Conservation (phyloP, 2,329 filamentous ascomycete genomes). For the Cephalotrichum gorgonifer region DNA sequence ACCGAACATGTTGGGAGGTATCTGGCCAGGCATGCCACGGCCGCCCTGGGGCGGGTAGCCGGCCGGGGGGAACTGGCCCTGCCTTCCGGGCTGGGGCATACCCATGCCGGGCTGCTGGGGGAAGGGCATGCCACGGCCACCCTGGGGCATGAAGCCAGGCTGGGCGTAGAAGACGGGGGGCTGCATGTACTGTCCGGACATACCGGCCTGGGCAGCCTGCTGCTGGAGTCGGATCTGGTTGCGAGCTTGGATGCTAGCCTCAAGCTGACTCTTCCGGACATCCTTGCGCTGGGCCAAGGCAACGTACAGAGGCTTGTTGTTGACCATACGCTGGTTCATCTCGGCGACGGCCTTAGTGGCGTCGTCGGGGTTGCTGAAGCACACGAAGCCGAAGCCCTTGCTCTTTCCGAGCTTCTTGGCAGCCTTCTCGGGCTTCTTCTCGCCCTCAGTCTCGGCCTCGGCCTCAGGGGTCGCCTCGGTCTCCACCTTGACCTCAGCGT, state of each 20-base stretch:
- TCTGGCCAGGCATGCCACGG: slow-evolving; percentile 78
- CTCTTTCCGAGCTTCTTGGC: slow-evolving; percentile 82
- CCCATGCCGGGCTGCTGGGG: slow-evolving; percentile 51
- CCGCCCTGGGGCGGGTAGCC: slow-evolving; percentile 79
- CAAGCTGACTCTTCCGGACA: slow-evolving; percentile 97
- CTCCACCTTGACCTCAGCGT: slow-evolving; percentile 26
- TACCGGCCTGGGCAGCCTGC: slow-evolving; percentile 78
- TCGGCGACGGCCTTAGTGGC: slow-evolving; percentile 98
- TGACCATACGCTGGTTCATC: slow-evolving; percentile 99
- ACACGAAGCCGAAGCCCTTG: slow-evolving; percentile 99
- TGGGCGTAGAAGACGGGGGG: slow-evolving; percentile 87
- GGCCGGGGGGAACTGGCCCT: slow-evolving; percentile 74
- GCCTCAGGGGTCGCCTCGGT: slow-evolving; percentile 36
- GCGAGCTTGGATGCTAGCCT: slow-evolving; percentile 97
- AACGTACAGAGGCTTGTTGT: slow-evolving; percentile 93
- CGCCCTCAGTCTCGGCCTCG: slow-evolving; percentile 33
- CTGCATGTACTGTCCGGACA: slow-evolving; percentile 82
- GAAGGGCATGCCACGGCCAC: slow-evolving; percentile 57
- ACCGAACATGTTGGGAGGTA: slow-evolving; percentile 79
- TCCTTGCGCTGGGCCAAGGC: slow-evolving; percentile 98
- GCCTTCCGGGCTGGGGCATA: slow-evolving; percentile 70
- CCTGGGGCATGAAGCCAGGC: slow-evolving; percentile 56
- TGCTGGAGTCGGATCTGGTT: slow-evolving; percentile 99
- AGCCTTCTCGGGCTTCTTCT: slow-evolving; percentile 48
- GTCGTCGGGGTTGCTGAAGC: slow-evolving; percentile 99